Evolutionary conservation across 768 basidiomycete genomes (phyloP).

Genomic region (Xanthoconium purpureum): DNA sequence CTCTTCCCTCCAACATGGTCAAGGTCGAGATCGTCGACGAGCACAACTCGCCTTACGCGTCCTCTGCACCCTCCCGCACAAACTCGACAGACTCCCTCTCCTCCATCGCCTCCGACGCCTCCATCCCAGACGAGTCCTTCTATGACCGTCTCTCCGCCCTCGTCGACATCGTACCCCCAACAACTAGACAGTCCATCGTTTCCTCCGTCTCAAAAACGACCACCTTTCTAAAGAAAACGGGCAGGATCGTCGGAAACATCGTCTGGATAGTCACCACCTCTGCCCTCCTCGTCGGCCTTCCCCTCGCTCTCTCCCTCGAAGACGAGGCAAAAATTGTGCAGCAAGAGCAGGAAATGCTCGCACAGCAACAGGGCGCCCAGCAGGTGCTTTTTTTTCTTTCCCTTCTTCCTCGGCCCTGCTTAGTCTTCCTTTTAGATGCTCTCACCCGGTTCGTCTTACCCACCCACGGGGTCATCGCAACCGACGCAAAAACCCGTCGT

Average conservation of each 20-base stretch:
- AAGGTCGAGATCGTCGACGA: conserved; percentile 88
- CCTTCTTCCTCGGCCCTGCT: conserved; percentile 2
- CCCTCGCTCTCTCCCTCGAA: conserved; percentile 89
- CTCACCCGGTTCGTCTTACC: conserved; percentile 55
- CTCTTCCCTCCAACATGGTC: conserved; percentile 60
- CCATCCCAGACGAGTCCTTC: conserved; percentile 74
- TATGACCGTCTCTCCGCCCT: conserved; percentile 87
- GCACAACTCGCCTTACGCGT: conserved; percentile 72
- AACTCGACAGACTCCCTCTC: conserved; percentile 71
- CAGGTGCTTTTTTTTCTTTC: conserved; percentile 50
- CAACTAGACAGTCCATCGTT: conserved; percentile 75
- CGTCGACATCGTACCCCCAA: conserved; percentile 92
- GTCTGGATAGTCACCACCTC: conserved; percentile 96
- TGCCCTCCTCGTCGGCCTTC: conserved; percentile 89
- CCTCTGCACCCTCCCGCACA: conserved; percentile 70
- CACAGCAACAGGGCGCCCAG: conserved; percentile 90
- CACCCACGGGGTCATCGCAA: conserved; percentile 41
- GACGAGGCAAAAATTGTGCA: conserved; percentile 93
- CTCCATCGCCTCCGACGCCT: conserved; percentile 69
- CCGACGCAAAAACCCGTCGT: conserved; percentile 55
- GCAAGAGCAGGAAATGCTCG: conserved; percentile 92
- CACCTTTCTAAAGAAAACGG: conserved; percentile 60
- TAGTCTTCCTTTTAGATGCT: conserved; percentile 58
- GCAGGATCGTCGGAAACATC: conserved; percentile 77
- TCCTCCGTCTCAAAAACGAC: conserved; percentile 59